Percentiles rank a stretch among this genome's conserved stretches.
Conservation (phyloP, 2,329 filamentous ascomycete genomes). For the Coleophoma eucalyptorum region DNA sequence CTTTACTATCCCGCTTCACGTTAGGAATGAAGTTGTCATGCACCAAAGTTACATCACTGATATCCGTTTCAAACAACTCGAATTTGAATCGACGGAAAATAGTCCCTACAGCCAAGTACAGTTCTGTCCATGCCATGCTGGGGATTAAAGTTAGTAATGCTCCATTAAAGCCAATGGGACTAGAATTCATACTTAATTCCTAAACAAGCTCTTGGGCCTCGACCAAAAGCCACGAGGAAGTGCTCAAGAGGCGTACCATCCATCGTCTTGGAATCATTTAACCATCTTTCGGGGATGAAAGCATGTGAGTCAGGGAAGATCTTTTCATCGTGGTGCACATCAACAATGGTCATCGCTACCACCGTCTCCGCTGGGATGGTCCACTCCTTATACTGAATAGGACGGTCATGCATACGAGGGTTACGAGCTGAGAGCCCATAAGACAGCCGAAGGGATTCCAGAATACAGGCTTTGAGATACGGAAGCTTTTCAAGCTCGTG, state of each 20-base stretch:
- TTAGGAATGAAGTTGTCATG: neutral
- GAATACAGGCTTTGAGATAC: slow-evolving; percentile 11
- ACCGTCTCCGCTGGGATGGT: slow-evolving; percentile 7
- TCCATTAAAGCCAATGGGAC: neutral
- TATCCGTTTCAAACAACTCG: neutral
- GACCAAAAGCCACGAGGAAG: slow-evolving; percentile 4
- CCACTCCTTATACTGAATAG: neutral
- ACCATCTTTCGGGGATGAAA: slow-evolving; percentile 8
- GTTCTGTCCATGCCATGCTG: neutral
- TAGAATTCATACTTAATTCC: slow-evolving; percentile 4
- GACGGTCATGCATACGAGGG: neutral
- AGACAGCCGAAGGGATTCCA: slow-evolving; percentile 1
- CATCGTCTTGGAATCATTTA: neutral
- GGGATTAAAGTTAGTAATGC: neutral
- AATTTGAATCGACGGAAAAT: neutral
- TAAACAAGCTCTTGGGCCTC: slow-evolving; percentile 6
- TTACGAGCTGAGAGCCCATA: neutral
- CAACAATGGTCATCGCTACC: slow-evolving; percentile 1
- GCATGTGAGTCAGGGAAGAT: slow-evolving; percentile 7
- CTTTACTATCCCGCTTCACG: neutral
- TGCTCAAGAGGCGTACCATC: neutral
- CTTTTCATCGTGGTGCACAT: slow-evolving; percentile 7
- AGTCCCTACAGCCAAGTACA: neutral
- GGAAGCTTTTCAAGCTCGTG: slow-evolving; percentile 15
- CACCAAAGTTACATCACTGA: neutral